Percentiles rank a stretch among this genome's conserved stretches.
These are phyloP conservation scores for Phoenix dactylifera DNA, from an alignment of 176 grass and related monocot genomes.

Conservation along the genomic window DNA sequence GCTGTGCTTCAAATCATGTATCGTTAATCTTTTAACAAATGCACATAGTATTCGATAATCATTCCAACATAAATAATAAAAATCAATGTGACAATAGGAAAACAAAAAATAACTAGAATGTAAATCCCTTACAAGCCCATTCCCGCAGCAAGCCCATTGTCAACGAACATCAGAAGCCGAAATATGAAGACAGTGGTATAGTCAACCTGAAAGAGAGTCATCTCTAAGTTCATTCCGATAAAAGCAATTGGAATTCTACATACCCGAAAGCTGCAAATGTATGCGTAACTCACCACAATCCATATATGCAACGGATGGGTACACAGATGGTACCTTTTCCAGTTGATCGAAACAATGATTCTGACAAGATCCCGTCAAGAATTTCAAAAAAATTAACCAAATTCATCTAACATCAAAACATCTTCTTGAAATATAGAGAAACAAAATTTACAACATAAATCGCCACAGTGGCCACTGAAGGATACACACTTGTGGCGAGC, in stretches of 20 bases:
- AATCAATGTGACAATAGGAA: neutral
- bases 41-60: too few relatives aligned
- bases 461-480: slow-evolving; percentile 1
- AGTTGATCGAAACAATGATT: slow-evolving; percentile 96
- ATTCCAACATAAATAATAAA: neutral
- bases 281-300: slow-evolving; percentile 66
- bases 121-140: slow-evolving; percentile 74
- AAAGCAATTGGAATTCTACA: slow-evolving; percentile 1
- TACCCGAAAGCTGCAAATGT: neutral
- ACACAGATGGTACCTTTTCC: slow-evolving; percentile 81
- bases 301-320: slow-evolving; percentile 92
- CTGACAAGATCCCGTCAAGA: slow-evolving; percentile 24
- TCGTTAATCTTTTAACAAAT: too few relatives aligned
- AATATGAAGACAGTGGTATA: slow-evolving; percentile 94
- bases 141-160: slow-evolving; percentile 74
- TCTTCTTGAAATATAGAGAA: too few relatives aligned
- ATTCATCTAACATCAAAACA: neutral
- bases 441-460: slow-evolving; percentile 4
- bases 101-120: slow-evolving; percentile 3
- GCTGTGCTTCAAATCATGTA: too few relatives aligned
- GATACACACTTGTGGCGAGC: slow-evolving; percentile 97
- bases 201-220: slow-evolving; percentile 43
- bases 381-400: slow-evolving; percentile 1
- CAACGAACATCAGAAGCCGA: slow-evolving; percentile 91
- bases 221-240: neutral